A percentile compares a stretch with the other conserved stretches of the same genome.
These are phyloP conservation scores for Eucalyptus melliodora DNA, from an alignment of 345 rosid species.

Conservation along the genomic window DNA sequence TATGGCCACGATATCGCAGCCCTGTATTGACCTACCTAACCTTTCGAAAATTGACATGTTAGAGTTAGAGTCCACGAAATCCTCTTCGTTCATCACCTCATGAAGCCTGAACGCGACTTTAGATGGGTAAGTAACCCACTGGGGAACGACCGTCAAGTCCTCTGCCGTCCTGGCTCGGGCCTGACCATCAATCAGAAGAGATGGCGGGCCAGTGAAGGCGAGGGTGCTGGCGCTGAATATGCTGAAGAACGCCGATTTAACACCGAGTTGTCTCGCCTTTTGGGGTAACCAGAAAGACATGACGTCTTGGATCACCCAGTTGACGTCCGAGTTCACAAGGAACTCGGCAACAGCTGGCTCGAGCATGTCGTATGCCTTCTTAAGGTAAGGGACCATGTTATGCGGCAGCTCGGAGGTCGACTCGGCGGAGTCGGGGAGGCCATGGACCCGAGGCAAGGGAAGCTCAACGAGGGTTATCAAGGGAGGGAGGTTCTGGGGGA, in stretches of 20 bases:
- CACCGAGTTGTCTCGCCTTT: not conserved
- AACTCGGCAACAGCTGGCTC: constrained; percentile 2
- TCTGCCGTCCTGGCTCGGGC: not conserved
- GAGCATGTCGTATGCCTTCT: constrained; percentile 23
- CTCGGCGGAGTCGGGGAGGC: constrained; percentile 18
- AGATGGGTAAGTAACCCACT: constrained; percentile 11
- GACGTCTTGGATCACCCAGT: constrained; percentile 28
- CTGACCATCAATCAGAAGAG: not conserved
- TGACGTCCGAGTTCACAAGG: constrained; percentile 4
- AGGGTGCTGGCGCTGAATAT: constrained; percentile 1
- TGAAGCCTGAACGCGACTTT: not conserved
- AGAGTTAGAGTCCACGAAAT: not conserved
- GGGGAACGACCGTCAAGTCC: constrained; percentile 12
- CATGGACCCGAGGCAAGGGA: constrained; percentile 5
- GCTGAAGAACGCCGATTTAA: constrained; percentile 6
- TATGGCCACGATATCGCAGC: not conserved
- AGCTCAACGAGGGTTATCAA: constrained; percentile 6
- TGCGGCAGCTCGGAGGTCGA: constrained; percentile 18
- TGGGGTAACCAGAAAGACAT: constrained; percentile 29
- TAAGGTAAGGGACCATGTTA: constrained; percentile 5
- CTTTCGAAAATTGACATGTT: not conserved
- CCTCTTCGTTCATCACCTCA: not conserved
- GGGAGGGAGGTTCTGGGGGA: not conserved
- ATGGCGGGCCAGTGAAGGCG: not conserved
- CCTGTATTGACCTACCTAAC: not conserved